Evolutionary conservation across 768 basidiomycete genomes (phyloP).

Genomic region (Termitomyces sp.): DNA sequence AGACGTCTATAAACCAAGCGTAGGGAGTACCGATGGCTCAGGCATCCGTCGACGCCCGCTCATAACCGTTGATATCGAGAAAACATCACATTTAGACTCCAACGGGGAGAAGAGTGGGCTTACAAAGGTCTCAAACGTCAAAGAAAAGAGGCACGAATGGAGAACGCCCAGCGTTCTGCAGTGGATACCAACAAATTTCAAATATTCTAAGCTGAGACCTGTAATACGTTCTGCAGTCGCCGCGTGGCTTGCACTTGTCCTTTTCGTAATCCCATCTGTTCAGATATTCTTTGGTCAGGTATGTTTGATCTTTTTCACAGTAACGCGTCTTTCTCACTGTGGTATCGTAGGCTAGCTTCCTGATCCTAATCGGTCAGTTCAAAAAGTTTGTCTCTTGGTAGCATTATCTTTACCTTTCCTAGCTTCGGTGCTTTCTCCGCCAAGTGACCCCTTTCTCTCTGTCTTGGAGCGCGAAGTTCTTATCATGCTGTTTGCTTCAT

Average conservation of each 20-base stretch:
- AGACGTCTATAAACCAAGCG: not conserved
- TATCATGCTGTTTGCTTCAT: conserved; percentile 41
- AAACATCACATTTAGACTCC: not conserved
- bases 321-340: not conserved
- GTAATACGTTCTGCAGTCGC: conserved; percentile 56
- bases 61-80: not conserved
- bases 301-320: conserved; percentile 9
- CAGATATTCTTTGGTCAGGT: conserved; percentile 56
- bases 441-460: conserved; percentile 61
- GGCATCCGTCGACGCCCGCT: not conserved
- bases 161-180: conserved; percentile 27
- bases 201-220: conserved; percentile 56
- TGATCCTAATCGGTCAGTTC: conserved; percentile 53
- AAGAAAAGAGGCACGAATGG: conserved; percentile 3
- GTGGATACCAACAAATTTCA: conserved; percentile 59
- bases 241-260: conserved; percentile 54
- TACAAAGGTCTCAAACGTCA: not conserved
- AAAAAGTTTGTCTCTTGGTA: not conserved
- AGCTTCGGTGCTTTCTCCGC: conserved; percentile 66
- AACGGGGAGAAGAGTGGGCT: not conserved
- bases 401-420: not conserved
- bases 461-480: conserved; percentile 62
- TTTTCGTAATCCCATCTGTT: conserved; percentile 53
- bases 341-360: conserved; percentile 47
- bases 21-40: not conserved